Conservation (phyloP, 1,284 basidiomycete genomes). For the Rhizoctonia solani region DNA sequence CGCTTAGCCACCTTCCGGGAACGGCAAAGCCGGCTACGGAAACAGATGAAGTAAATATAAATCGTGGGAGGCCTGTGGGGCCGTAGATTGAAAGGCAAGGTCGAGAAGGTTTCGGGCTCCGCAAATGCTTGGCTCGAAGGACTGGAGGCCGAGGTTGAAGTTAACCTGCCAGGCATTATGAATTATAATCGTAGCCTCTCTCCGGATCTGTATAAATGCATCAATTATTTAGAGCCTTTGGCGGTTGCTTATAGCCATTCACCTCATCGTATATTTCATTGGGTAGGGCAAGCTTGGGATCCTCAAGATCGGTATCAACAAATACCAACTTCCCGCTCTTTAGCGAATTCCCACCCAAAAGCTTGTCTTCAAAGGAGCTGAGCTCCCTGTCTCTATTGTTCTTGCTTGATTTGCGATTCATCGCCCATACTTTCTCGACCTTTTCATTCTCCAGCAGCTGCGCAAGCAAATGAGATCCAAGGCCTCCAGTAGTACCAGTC, state of each 20-base stretch:
- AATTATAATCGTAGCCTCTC: slow-evolving; percentile 46
- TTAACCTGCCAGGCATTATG: slow-evolving; percentile 46
- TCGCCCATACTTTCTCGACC: slow-evolving; percentile 33
- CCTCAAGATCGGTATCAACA: slow-evolving; percentile 42
- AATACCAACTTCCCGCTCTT: slow-evolving; percentile 32
- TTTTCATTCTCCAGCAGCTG: slow-evolving; percentile 39
- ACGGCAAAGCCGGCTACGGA: slow-evolving; percentile 5
- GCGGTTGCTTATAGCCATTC: background rate
- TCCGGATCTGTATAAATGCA: slow-evolving; percentile 1
- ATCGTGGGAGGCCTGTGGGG: slow-evolving; percentile 4
- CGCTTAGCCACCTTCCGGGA: background rate
- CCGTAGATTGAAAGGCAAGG: slow-evolving; percentile 31
- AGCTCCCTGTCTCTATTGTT: slow-evolving; percentile 23
- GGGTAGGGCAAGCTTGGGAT: slow-evolving; percentile 41
- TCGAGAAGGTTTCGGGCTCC: slow-evolving; percentile 36
- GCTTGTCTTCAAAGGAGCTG: slow-evolving; percentile 31
- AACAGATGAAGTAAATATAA: slow-evolving; percentile 34
- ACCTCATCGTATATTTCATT: slow-evolving; percentile 42
- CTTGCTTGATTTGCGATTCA: slow-evolving; percentile 26
- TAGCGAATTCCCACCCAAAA: background rate
- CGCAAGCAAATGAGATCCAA: slow-evolving; percentile 45
- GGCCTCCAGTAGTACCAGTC: slow-evolving; percentile 47
- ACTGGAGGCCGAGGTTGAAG: slow-evolving; percentile 36
- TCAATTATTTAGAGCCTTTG: background rate
- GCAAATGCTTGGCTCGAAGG: slow-evolving; percentile 36